These are phyloP conservation scores for Croton setiger DNA, from an alignment of 441 rosid species.

Conservation along the genomic window DNA sequence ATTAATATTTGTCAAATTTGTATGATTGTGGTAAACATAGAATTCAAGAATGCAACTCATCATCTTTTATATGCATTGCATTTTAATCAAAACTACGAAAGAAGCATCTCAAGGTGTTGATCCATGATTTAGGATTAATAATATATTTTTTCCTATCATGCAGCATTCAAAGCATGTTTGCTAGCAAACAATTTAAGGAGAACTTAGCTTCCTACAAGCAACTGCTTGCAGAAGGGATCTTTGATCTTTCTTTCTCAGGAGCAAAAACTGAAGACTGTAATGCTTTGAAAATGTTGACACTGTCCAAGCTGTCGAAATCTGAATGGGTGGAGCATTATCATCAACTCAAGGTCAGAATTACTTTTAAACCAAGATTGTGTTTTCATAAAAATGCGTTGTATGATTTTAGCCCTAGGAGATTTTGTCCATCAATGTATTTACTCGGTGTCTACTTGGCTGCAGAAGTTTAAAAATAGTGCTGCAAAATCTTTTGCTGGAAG, in stretches of 20 bases:
- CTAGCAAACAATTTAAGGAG: slow-evolving; percentile 81
- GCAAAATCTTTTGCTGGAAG: slow-evolving; percentile 29
- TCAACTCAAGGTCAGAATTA: slow-evolving; percentile 58
- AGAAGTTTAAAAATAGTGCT: slow-evolving; percentile 31
- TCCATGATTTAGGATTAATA: slow-evolving; percentile 12
- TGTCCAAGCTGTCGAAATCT: slow-evolving; percentile 54
- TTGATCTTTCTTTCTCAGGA: slow-evolving; percentile 53
- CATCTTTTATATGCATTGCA: background rate
- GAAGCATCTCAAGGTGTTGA: background rate
- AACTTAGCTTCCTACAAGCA: slow-evolving; percentile 64
- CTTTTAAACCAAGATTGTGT: background rate
- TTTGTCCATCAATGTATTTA: background rate
- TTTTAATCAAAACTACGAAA: background rate
- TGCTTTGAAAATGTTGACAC: slow-evolving; percentile 58
- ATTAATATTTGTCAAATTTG: background rate
- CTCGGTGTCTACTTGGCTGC: slow-evolving; percentile 26
- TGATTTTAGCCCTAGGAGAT: slow-evolving; percentile 6
- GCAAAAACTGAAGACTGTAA: slow-evolving; percentile 56
- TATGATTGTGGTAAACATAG: background rate
- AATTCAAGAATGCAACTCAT: background rate
- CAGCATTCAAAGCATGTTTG: slow-evolving; percentile 77
- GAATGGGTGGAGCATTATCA: slow-evolving; percentile 67
- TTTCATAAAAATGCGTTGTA: background rate
- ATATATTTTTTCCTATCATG: slow-evolving; percentile 28
- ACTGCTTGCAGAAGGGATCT: slow-evolving; percentile 77